Evolutionary conservation across 108 stramenopile genomes (phyloP).

Genomic region (Chaetoceros tenuissimus): DNA sequence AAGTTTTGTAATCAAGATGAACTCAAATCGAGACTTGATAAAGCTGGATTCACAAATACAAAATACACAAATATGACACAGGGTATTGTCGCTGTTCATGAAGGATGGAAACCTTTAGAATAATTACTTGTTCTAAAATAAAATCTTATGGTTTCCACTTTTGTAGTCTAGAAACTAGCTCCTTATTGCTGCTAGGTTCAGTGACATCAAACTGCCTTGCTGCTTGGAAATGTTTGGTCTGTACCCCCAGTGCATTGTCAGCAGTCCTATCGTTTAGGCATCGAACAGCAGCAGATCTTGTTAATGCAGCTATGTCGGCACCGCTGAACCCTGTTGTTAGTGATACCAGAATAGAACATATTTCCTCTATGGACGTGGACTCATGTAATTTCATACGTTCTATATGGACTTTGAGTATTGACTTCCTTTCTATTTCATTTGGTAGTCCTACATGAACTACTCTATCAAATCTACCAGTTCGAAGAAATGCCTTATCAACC

Average conservation of each 20-base stretch:
- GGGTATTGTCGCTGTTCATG: slow-evolving; percentile 92
- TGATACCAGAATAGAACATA: slow-evolving; percentile 39
- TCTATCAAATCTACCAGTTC: slow-evolving; percentile 73
- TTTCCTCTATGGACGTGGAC: neutral
- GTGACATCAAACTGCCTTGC: neutral
- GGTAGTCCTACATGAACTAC: slow-evolving; percentile 67
- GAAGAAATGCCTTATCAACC: slow-evolving; percentile 67
- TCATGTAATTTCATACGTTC: slow-evolving; percentile 37
- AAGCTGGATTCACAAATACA: slow-evolving; percentile 70
- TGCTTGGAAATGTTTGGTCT: neutral
- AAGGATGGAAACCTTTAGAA: slow-evolving; percentile 74
- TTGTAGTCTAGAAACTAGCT: neutral
- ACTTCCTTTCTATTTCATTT: slow-evolving; percentile 32
- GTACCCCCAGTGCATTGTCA: neutral
- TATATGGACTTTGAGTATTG: slow-evolving; percentile 56
- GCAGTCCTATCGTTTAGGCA: slow-evolving; percentile 24
- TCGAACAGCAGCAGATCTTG: slow-evolving; percentile 61
- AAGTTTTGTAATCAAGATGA: slow-evolving; percentile 91
- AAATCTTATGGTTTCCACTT: neutral
- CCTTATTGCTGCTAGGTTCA: neutral
- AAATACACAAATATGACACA: slow-evolving; percentile 83
- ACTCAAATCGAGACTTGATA: slow-evolving; percentile 61
- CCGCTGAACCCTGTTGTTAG: slow-evolving; percentile 68
- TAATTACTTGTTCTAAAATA: slow-evolving; percentile 2
- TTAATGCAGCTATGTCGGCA: slow-evolving; percentile 78